Evolutionary conservation across 345 rosid genomes (phyloP).

Genomic region (Syzygium aqueum): DNA sequence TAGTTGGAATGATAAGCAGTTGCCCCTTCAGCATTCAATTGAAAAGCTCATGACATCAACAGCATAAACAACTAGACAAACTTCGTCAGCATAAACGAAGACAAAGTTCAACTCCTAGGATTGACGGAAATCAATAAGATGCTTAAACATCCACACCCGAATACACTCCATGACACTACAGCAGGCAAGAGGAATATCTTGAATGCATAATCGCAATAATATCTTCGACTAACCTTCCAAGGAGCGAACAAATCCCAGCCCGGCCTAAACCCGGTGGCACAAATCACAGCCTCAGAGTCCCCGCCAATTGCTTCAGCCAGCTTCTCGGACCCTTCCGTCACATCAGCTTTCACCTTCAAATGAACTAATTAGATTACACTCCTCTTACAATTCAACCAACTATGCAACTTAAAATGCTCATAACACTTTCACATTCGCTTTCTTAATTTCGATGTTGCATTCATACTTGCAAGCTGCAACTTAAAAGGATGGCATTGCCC

Average conservation of each 20-base stretch:
- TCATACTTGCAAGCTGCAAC: neutral
- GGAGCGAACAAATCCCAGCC: constrained; percentile 80
- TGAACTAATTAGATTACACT: neutral
- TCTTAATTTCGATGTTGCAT: neutral
- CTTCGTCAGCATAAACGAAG: neutral
- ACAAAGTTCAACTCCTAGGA: neutral
- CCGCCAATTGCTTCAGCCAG: constrained; percentile 71
- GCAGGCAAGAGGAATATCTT: neutral
- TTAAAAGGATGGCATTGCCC: neutral
- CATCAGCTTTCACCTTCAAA: constrained; percentile 79
- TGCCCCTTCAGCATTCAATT: neutral
- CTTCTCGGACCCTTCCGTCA: constrained; percentile 73
- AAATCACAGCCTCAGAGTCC: constrained; percentile 77
- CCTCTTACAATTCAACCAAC: neutral
- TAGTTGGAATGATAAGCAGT: neutral
- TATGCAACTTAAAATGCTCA: neutral
- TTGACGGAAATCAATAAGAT: neutral
- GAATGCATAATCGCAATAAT: neutral
- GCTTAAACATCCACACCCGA: neutral
- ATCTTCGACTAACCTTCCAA: constrained; percentile 47
- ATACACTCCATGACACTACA: neutral
- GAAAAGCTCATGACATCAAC: neutral
- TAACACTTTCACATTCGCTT: neutral
- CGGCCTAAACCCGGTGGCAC: constrained; percentile 80
- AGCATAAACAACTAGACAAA: neutral